Percentiles rank a stretch among this genome's conserved stretches.
phyloP scores from a whole-genome alignment of 2,329 filamentous ascomycete genomes.

The Sarocladium kiliense region DNA sequence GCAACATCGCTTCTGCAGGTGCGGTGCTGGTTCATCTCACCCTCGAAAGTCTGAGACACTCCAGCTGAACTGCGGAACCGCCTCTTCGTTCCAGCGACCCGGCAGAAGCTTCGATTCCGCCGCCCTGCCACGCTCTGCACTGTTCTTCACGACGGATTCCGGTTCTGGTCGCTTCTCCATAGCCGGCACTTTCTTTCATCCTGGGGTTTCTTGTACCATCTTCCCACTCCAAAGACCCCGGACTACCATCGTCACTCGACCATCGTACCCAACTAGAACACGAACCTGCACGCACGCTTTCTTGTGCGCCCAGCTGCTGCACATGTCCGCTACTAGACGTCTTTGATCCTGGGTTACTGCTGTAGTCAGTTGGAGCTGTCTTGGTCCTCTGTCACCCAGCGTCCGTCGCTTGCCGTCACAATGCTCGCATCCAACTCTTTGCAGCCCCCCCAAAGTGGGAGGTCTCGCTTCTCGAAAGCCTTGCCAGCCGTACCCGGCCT shows the following conservation, averaged over 20 bases:
- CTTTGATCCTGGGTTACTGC: not conserved
- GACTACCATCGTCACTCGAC: not conserved
- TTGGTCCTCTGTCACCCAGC: not conserved
- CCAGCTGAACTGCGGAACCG: not conserved
- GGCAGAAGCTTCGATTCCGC: not conserved
- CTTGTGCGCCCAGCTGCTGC: not conserved
- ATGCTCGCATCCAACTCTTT: conserved; percentile 6
- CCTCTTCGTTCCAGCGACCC: not conserved
- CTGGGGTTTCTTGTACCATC: not conserved
- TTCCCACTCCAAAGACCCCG: not conserved
- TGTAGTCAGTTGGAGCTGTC: not conserved
- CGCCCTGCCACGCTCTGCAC: not conserved
- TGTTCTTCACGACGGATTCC: not conserved
- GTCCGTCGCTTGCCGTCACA: not conserved
- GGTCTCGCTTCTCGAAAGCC: conserved; percentile 55
- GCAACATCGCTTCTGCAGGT: not conserved
- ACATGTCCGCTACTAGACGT: not conserved
- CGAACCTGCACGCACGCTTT: not conserved
- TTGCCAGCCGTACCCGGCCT: conserved; percentile 43
- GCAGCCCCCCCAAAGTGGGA: conserved; percentile 25
- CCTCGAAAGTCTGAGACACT: not conserved
- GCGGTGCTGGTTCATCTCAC: not conserved
- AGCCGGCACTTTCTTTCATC: not conserved
- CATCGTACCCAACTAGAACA: not conserved
- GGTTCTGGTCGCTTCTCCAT: not conserved